Conservation (phyloP, 148 eudicot species). For the Amaranthus palmeri region DNA sequence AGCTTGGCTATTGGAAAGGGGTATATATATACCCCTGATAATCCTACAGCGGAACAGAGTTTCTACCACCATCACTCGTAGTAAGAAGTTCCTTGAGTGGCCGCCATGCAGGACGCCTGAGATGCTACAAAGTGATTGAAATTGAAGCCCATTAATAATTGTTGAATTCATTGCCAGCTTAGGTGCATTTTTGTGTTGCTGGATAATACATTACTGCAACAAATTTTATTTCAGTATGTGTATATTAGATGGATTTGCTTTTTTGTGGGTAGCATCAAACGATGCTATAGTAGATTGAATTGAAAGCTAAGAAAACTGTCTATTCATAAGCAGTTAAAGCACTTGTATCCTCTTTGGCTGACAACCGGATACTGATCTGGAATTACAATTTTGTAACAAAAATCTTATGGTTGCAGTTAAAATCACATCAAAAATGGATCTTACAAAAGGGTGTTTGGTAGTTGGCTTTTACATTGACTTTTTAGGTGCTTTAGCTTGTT, state of each 20-base stretch:
- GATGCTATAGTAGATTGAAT: background rate
- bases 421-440: no score
- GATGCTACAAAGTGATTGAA: conserved; percentile 6
- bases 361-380: no score
- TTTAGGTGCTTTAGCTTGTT: no score
- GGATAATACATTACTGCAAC: background rate
- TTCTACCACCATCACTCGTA: conserved; percentile 61
- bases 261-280: background rate
- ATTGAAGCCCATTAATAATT: background rate
- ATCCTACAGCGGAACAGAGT: conserved; percentile 49
- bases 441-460: no score
- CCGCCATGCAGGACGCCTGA: conserved; percentile 32
- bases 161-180: background rate
- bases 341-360: no score
- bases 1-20: conserved; percentile 74
- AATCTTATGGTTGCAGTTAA: no score
- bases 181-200: background rate
- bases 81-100: conserved; percentile 72
- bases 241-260: background rate
- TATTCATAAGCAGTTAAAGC: background rate
- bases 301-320: background rate
- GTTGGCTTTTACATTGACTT: no score
- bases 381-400: no score
- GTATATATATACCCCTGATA: conserved; percentile 71
- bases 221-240: conserved; percentile 7